phyloP scores from a whole-genome alignment of 495 filamentous ascomycete genomes.

The Aspergillus baeticus region DNA sequence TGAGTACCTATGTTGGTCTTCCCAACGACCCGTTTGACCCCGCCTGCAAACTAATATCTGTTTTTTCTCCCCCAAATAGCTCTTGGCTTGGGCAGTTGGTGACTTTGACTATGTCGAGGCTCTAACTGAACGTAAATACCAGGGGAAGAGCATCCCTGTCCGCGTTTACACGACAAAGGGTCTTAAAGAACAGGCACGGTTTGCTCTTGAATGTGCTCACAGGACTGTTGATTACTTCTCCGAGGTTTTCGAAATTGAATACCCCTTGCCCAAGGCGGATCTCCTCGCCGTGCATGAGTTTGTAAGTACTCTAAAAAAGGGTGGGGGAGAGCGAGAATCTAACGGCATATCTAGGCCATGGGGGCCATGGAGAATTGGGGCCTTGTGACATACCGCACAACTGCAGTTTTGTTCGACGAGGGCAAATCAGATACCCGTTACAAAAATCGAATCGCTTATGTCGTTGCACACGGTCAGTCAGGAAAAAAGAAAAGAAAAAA shows the following conservation, averaged over 20 bases:
- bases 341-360: conserved; percentile 50
- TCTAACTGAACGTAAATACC: conserved; percentile 82
- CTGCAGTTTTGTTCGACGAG: conserved; percentile 89
- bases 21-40: neutral
- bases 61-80: conserved; percentile 42
- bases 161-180: conserved; percentile 93
- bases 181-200: conserved; percentile 81
- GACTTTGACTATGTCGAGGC: conserved; percentile 96
- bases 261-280: conserved; percentile 93
- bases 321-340: conserved; percentile 29
- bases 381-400: conserved; percentile 92
- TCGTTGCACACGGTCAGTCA: conserved; percentile 72
- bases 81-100: conserved; percentile 93
- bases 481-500: no score
- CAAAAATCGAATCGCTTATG: conserved; percentile 89
- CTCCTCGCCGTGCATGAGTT: conserved; percentile 97
- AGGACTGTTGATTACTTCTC: conserved; percentile 94
- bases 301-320: conserved; percentile 48
- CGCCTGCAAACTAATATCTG: conserved; percentile 12
- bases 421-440: conserved; percentile 83
- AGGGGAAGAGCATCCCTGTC: conserved; percentile 86
- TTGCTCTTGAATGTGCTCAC: conserved; percentile 81
- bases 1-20: conserved; percentile 82
- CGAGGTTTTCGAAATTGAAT: conserved; percentile 89
- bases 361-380: conserved; percentile 90